Evolutionary conservation across 2,329 filamentous ascomycete genomes (phyloP), one percentile per base, ranked within the genome.

Genomic region (Phoma sp.): DNA sequence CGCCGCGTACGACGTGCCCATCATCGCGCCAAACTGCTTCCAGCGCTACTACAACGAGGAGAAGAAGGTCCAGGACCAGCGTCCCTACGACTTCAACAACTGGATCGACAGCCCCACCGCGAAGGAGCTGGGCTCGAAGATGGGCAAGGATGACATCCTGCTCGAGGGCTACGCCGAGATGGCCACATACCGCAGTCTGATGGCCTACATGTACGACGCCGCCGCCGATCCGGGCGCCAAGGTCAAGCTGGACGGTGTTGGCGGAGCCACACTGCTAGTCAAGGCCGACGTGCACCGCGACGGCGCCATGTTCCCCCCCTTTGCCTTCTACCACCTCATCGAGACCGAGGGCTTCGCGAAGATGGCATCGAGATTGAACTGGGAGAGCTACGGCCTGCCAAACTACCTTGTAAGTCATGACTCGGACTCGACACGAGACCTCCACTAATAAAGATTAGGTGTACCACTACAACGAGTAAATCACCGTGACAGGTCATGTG

Each of bases 331-430:
- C 73, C 90, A 99, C 76, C 82, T 99, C 56, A 96, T 99, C 57
- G 95, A 99, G 81, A 98, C 95, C 0, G 95, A 99, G 72, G 95
- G 95, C 0, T 99, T 99, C 70, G 93, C 95, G 15, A 96, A 93
- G 78, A 99, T 99, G 95, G 93, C 93, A 11, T 89, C 86, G 74
- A 83, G 95, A 61, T 76, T 99, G 69, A 92, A 92, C 42, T 97
- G 92, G 87, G 83, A 88, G 57, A 85, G 90, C 53, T 92, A 84
- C 64, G 95, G 95, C n/a, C 79, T 98, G 69, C 95, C 95, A 34
- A 96, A 98, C 78, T 99, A 99, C 79, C 93, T 93, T 83, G 95
- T 97, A 78, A 73, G 85, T 77, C n/a, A n/a, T n/a, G n/a, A n/a
- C n/a, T n/a, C n/a, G n/a, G n/a, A n/a, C n/a, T n/a, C n/a, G n/a